These are phyloP conservation scores for Chaetomium olivaceum DNA, from an alignment of 2,329 filamentous ascomycete genomes.

Conservation along the genomic window DNA sequence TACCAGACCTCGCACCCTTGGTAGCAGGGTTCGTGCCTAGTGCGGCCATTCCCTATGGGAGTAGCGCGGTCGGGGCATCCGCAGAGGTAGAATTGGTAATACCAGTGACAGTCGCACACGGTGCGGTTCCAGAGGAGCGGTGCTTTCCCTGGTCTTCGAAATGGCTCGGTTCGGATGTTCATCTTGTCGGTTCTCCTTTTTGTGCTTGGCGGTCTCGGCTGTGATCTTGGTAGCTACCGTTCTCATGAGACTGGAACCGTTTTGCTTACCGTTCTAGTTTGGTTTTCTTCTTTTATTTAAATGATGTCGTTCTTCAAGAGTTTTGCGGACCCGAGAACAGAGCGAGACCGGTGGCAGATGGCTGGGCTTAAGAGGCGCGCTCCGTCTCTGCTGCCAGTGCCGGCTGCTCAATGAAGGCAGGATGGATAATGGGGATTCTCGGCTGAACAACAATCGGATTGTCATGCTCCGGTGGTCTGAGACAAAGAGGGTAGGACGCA, in stretches of 20 bases:
- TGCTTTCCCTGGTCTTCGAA: not conserved
- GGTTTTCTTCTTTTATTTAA: not conserved
- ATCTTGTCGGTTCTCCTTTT: not conserved
- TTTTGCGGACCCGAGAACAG: not conserved
- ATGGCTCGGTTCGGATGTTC: not conserved
- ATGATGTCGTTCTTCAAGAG: not conserved
- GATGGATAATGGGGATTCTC: not conserved
- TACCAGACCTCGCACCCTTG: conserved; percentile 7
- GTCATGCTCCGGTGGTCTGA: not conserved
- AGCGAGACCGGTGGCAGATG: not conserved
- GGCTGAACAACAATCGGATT: conserved; percentile 10
- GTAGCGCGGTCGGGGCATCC: conserved; percentile 21
- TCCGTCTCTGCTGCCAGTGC: not conserved
- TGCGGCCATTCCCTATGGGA: not conserved
- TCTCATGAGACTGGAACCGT: not conserved
- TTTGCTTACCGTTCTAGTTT: not conserved
- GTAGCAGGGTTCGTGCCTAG: conserved; percentile 7
- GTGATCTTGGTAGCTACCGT: not conserved
- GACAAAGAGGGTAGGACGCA: not conserved
- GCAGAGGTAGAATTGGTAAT: conserved; percentile 25
- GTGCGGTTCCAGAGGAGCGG: conserved; percentile 14
- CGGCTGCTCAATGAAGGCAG: not conserved
- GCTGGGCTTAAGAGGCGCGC: not conserved
- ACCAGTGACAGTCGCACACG: conserved; percentile 20
- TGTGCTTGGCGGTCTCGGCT: not conserved